Percentiles rank a stretch among this genome's conserved stretches.
phyloP scores from a whole-genome alignment of 2,329 filamentous ascomycete species.

The Diaporthe caulivora region DNA sequence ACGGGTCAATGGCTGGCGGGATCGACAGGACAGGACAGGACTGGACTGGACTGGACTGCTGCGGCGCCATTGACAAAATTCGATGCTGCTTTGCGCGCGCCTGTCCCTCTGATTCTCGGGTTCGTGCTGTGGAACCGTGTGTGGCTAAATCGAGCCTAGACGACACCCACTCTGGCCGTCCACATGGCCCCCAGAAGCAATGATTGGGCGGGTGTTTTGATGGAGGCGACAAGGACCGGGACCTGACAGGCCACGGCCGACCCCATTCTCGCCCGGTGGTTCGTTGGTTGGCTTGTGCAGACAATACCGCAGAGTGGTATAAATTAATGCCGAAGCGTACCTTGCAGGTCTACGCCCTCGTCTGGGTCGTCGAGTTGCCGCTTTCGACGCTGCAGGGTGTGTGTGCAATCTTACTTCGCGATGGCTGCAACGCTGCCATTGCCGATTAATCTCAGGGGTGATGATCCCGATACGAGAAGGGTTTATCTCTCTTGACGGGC shows the following conservation, averaged over 20 bases:
- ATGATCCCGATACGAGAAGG: slow-evolving; percentile 23
- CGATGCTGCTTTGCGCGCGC: slow-evolving; percentile 10
- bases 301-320: not conserved
- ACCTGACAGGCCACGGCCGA: not conserved
- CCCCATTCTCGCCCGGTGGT: slow-evolving; percentile 8
- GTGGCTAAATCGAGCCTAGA: slow-evolving; percentile 5
- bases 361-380: slow-evolving; percentile 13
- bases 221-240: slow-evolving; percentile 20
- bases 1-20: not conserved
- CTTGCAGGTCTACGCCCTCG: slow-evolving; percentile 9
- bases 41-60: too few relatives aligned
- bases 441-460: slow-evolving; percentile 20
- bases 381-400: slow-evolving; percentile 21
- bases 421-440: slow-evolving; percentile 26
- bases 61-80: slow-evolving; percentile 12
- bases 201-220: slow-evolving; percentile 19
- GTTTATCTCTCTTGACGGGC: not conserved
- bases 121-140: slow-evolving; percentile 14
- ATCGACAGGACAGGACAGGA: not conserved
- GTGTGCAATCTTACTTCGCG: slow-evolving; percentile 25
- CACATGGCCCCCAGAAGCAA: not conserved
- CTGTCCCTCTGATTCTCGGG: not conserved
- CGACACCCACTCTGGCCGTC: not conserved
- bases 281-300: not conserved
- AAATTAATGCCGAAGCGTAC: slow-evolving; percentile 16